Evolutionary conservation across 805 yeast genomes (phyloP).

Genomic region (Ogataea allantospora): DNA sequence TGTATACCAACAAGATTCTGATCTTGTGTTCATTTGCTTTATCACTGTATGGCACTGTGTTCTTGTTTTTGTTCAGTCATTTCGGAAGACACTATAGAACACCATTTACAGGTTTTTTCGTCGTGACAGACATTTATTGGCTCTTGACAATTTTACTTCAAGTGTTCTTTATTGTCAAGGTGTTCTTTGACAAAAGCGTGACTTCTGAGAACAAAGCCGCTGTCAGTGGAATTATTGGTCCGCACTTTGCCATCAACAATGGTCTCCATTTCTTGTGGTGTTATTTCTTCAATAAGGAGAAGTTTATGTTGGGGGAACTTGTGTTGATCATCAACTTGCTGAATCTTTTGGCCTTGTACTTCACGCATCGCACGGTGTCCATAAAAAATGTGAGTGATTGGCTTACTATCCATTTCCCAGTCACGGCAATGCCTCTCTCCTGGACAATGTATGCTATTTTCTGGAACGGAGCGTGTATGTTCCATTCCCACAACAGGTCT

Average conservation of each 20-base stretch:
- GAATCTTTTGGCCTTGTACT: conserved; percentile 54
- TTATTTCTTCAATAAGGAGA: conserved; percentile 54
- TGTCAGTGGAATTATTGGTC: conserved; percentile 44
- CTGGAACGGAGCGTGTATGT: conserved; percentile 83
- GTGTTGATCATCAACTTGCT: conserved; percentile 57
- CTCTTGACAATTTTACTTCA: conserved; percentile 51
- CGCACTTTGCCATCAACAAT: conserved; percentile 66
- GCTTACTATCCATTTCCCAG: conserved; percentile 62
- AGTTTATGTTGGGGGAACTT: conserved; percentile 59
- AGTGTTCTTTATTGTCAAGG: conserved; percentile 45
- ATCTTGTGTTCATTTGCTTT: conserved; percentile 54
- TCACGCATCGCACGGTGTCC: conserved; percentile 57
- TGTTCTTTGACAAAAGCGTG: conserved; percentile 32
- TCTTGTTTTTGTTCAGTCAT: conserved; percentile 56
- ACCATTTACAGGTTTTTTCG: conserved; percentile 63
- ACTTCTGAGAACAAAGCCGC: conserved; percentile 29
- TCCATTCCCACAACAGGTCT: conserved; percentile 53
- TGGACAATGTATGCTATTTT: conserved; percentile 74
- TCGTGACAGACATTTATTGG: conserved; percentile 59
- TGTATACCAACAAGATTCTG: conserved; percentile 35
- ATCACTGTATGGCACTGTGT: conserved; percentile 53
- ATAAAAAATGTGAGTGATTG: conserved; percentile 52
- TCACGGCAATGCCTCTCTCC: conserved; percentile 66
- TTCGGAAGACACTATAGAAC: conserved; percentile 49
- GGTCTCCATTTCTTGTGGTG: conserved; percentile 62